A percentile compares a stretch with the other conserved stretches of the same genome.
These are phyloP conservation scores for Lobulomyces angularis DNA, from an alignment of 192 early-diverging fungal genomes.

Conservation along the genomic window DNA sequence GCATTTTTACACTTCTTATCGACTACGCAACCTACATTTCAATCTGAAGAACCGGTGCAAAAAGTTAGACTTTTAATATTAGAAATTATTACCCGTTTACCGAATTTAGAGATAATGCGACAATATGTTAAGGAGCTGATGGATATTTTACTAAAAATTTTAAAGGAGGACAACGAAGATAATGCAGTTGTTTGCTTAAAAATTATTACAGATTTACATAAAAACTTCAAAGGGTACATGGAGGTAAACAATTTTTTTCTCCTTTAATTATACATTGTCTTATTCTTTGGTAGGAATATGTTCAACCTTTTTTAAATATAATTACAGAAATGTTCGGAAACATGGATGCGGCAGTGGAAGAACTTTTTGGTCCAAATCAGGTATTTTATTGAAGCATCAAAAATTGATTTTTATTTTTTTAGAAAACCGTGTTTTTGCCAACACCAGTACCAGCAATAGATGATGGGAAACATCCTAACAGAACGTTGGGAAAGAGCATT, in stretches of 20 bases:
- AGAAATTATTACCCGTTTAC: constrained; percentile 87
- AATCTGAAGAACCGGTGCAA: constrained; percentile 24
- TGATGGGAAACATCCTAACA: constrained; percentile 28
- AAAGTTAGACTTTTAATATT: constrained; percentile 79
- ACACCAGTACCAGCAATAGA: constrained; percentile 25
- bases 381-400: not conserved
- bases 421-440: not conserved
- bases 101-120: constrained; percentile 71
- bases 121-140: constrained; percentile 66
- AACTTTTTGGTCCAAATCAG: constrained; percentile 59
- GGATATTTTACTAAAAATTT: constrained; percentile 57
- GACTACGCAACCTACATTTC: constrained; percentile 58
- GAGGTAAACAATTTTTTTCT: too few species aligned
- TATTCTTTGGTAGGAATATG: constrained; percentile 66
- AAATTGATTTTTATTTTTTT: not conserved
- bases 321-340: constrained; percentile 89
- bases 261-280: too few species aligned
- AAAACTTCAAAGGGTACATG: constrained; percentile 77
- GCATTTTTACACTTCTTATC: constrained; percentile 65
- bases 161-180: constrained; percentile 93
- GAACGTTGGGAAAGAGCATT: constrained; percentile 59
- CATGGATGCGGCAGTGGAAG: constrained; percentile 73
- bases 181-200: constrained; percentile 87
- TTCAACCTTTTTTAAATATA: constrained; percentile 79
- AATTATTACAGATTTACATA: constrained; percentile 91